Evolutionary conservation across 2,329 filamentous ascomycete genomes (phyloP).

Genomic region (Coleophoma eucalyptorum): DNA sequence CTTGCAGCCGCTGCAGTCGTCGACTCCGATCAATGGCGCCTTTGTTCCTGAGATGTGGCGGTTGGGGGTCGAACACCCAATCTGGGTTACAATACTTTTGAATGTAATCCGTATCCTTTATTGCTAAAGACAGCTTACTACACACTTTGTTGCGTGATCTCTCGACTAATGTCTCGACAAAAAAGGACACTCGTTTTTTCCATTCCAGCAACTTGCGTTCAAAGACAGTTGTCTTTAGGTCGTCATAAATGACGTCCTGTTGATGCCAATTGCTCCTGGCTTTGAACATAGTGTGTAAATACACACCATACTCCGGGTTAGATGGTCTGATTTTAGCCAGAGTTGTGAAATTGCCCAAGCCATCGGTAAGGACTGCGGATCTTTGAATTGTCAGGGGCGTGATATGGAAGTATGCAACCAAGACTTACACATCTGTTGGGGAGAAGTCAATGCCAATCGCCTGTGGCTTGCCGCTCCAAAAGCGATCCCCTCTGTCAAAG

Average conservation of each 20-base stretch:
- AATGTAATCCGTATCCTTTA: background rate
- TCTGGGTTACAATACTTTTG: conserved; percentile 2
- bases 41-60: conserved; percentile 4
- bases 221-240: background rate
- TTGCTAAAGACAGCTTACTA: background rate
- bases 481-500: conserved; percentile 4
- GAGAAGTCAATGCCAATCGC: conserved; percentile 12
- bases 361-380: conserved; percentile 8
- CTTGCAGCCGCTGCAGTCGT: conserved; percentile 1
- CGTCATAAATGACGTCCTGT: background rate
- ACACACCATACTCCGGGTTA: conserved; percentile 1
- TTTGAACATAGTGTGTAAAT: conserved; percentile 3
- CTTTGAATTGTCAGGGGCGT: background rate
- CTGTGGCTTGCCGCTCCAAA: conserved; percentile 10
- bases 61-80: background rate
- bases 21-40: background rate
- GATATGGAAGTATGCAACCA: background rate
- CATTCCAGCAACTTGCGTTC: background rate
- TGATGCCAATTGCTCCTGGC: background rate
- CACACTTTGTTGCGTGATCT: background rate
- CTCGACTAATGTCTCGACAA: background rate
- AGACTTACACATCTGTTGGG: background rate
- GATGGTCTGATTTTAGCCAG: background rate
- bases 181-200: background rate
- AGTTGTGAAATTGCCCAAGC: conserved; percentile 5